phyloP scores from a whole-genome alignment of 768 basidiomycete species.

The Daedaleopsis nitida region DNA sequence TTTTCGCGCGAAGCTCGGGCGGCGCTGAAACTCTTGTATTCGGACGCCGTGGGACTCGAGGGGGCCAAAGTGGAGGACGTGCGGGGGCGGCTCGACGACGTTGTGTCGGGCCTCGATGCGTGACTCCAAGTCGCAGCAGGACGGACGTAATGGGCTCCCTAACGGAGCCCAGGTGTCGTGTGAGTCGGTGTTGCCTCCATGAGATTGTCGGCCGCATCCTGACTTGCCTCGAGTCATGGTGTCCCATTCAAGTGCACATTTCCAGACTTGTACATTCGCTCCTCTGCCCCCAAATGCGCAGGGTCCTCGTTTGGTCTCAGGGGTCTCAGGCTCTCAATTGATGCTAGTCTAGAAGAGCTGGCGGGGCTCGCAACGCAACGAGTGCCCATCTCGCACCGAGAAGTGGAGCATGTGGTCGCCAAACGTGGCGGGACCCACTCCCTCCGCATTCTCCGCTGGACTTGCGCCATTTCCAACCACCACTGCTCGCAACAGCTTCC shows the following conservation, averaged over 20 bases:
- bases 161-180: neutral
- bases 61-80: conserved; percentile 57
- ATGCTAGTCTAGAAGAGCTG: neutral
- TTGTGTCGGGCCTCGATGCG: conserved; percentile 37
- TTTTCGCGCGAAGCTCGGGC: conserved; percentile 60
- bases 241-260: no score
- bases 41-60: conserved; percentile 54
- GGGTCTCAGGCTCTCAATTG: neutral
- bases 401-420: neutral
- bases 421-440: neutral
- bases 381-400: neutral
- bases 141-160: neutral
- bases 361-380: neutral
- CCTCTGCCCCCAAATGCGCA: no score
- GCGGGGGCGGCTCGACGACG: conserved; percentile 56
- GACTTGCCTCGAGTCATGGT: no score
- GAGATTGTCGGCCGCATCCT: neutral
- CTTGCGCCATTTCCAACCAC: neutral
- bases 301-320: no score
- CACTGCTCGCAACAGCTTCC: neutral
- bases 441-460: neutral
- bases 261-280: no score
- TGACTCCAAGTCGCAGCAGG: neutral
- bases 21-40: conserved; percentile 54
- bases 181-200: neutral